Percentiles rank a stretch among this genome's conserved stretches.
Evolutionary conservation across 1,139 yeast species (phyloP).

Genomic region (Zygoascus hellenicus): DNA sequence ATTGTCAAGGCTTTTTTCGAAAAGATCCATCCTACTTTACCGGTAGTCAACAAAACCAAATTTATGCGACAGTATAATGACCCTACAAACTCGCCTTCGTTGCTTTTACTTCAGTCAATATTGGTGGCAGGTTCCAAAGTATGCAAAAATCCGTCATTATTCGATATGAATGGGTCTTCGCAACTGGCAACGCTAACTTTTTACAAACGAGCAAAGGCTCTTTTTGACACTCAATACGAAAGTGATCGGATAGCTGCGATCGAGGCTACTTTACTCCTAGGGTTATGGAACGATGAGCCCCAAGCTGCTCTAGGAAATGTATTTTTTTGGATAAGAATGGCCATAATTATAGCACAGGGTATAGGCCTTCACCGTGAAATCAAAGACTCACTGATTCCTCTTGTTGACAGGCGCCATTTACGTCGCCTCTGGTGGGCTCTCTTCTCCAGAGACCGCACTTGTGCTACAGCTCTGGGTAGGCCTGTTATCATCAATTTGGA

Average conservation of each 20-base stretch:
- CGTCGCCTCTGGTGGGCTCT: conserved; percentile 78
- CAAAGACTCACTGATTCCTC: conserved; percentile 28
- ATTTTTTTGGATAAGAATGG: conserved; percentile 73
- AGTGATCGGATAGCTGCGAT: conserved; percentile 61
- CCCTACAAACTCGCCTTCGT: conserved; percentile 59
- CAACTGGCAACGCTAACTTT: conserved; percentile 59
- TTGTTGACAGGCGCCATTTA: conserved; percentile 54
- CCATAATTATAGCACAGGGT: conserved; percentile 70
- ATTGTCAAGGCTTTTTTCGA: conserved; percentile 55
- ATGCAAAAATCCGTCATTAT: conserved; percentile 50
- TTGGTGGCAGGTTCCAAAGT: conserved; percentile 65
- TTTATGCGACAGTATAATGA: conserved; percentile 57
- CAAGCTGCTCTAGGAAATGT: conserved; percentile 63
- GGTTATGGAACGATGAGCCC: conserved; percentile 74
- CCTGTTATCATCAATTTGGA: conserved; percentile 65
- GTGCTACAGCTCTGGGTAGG: conserved; percentile 73
- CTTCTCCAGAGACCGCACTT: conserved; percentile 64
- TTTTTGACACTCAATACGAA: conserved; percentile 70
- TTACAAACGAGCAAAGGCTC: conserved; percentile 70
- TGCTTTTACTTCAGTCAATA: conserved; percentile 63
- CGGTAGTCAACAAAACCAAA: conserved; percentile 54
- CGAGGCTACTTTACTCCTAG: conserved; percentile 61
- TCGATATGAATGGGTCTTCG: conserved; percentile 52
- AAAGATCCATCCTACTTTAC: conserved; percentile 60
- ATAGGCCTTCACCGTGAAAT: conserved; percentile 63